phyloP scores from a whole-genome alignment of 129 eudicot species.

The Erigeron canadensis region DNA sequence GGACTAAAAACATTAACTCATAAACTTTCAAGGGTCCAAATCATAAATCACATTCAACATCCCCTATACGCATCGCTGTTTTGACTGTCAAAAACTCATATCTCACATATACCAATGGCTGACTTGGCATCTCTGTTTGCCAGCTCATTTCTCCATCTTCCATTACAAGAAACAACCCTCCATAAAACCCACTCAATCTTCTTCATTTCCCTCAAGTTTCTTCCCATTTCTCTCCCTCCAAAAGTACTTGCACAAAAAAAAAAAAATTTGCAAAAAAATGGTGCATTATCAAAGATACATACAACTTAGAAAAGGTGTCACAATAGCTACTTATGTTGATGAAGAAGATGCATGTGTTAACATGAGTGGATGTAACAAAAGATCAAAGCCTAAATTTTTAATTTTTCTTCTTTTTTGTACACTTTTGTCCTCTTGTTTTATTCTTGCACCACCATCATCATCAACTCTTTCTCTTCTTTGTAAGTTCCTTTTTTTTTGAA shows the following conservation, averaged over 20 bases:
- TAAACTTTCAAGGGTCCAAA: not conserved
- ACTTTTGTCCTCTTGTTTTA: conserved; percentile 54
- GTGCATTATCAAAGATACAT: conserved; percentile 48
- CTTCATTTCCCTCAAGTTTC: conserved; percentile 14
- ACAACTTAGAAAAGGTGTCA: conserved; percentile 49
- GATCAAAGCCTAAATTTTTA: conserved; percentile 55
- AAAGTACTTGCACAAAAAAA: not conserved
- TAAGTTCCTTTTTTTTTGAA: conserved; percentile 23
- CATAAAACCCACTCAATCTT: conserved; percentile 32
- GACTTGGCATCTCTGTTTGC: conserved; percentile 42
- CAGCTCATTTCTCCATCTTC: conserved; percentile 37
- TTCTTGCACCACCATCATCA: conserved; percentile 49
- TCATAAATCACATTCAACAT: not conserved
- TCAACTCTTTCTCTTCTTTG: conserved; percentile 50
- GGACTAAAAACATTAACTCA: conserved; percentile 1
- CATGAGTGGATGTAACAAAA: conserved; percentile 35
- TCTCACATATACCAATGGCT: conserved; percentile 28
- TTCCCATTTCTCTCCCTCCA: conserved; percentile 15
- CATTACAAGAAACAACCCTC: conserved; percentile 29
- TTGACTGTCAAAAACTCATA: conserved; percentile 35
- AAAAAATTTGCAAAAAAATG: conserved; percentile 21
- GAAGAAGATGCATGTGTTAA: conserved; percentile 58
- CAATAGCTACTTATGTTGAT: conserved; percentile 32
- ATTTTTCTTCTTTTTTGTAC: conserved; percentile 48
- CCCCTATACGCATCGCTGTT: conserved; percentile 26